phyloP scores from a whole-genome alignment of 73 alveolate genomes.

The Symbiodinium pilosum region DNA sequence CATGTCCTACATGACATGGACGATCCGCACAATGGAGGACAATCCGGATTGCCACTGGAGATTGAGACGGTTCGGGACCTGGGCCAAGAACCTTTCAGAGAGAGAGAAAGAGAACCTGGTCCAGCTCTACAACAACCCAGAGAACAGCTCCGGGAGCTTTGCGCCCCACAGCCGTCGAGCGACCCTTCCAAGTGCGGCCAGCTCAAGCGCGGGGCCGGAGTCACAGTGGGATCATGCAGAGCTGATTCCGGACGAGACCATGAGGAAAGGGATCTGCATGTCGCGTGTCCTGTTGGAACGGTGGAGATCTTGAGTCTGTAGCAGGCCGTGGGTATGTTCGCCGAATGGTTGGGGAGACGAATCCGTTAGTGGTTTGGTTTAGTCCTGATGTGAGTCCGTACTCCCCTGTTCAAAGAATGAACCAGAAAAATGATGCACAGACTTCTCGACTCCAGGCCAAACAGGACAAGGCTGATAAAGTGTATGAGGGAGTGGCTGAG shows the following conservation, averaged over 20 bases:
- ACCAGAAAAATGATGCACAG: neutral
- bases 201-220: no score
- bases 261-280: neutral
- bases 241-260: no score
- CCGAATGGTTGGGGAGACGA: neutral
- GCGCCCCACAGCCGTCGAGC: no score
- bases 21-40: neutral
- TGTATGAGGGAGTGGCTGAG: neutral
- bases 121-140: no score
- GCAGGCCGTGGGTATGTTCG: neutral
- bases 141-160: no score
- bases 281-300: neutral
- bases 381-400: neutral
- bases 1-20: neutral
- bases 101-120: no score
- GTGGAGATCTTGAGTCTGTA: neutral
- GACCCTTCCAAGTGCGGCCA: no score
- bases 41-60: neutral
- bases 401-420: neutral
- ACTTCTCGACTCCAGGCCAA: neutral
- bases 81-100: neutral
- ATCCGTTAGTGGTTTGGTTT: constrained; percentile 2
- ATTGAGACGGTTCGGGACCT: neutral
- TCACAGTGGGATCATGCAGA: no score
- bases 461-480: neutral